Base-by-base conservation (phyloP, 768 basidiomycete genomes). In the Tubosaeta brunneosetosa region DNA sequence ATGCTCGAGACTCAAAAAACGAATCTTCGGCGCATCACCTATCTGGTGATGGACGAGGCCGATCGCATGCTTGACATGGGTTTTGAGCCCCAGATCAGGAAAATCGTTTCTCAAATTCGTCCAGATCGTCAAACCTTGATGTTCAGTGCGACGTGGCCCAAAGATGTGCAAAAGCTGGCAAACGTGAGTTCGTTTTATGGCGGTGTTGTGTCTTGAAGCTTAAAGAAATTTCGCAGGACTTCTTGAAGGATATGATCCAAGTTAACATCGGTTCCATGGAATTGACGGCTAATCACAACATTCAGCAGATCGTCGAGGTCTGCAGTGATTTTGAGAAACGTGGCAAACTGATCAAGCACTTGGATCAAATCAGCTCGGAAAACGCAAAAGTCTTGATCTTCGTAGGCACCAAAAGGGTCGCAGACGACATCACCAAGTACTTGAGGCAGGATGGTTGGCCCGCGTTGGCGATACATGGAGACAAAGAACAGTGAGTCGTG, bases 41-140 rank as follows among this genome's bases (percentile, higher is more conserved):
- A 98, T 72, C 81, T 99, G 37, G 97, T 99, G 66, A 91, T 99
- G 85, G 97, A 99, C 66, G 97, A 99, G 72, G 97, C 97, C 42
- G 97, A 99, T 76, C 91, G 97, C 66, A 99, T 99, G 97, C 81
- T 99, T 58, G 97, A 99, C 77, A 99, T 99, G 97, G 97, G 97
- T 79, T 99, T 99, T 75, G 97, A 99, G 74, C 97, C 97, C 49
- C 97, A 99, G 71, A 98, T 99, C 67, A 82, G 94, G 67, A 98
- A 98, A 76, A 97, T 99, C 59, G 91, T 98, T 60, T 78, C 86
- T 61, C 97, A 99, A 72, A 94, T 99, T 65, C 85, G 97, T 37
- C 97, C 97, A 40, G 97, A 99, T 76, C 84, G 97, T 64, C 97
- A 99, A 68, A 99, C 97, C 1, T 80, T 98, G 60, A 97, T 99